phyloP scores from a whole-genome alignment of 257 asterid species.

The Gentiana straminea region DNA sequence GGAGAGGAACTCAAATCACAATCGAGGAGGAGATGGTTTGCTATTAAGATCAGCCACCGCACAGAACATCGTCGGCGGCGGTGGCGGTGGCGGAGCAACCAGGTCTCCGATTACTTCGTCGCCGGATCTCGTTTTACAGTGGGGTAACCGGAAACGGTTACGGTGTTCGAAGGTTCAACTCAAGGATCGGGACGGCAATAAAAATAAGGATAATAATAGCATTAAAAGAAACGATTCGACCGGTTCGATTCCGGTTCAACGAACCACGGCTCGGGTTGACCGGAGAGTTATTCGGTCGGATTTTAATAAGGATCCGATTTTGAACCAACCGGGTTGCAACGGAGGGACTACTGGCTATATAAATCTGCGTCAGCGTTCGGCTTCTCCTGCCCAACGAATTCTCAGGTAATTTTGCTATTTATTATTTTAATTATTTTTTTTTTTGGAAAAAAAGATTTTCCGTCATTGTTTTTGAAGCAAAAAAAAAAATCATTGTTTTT shows the following conservation, averaged over 20 bases:
- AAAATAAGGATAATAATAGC: not conserved
- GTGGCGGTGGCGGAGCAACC: constrained; percentile 29
- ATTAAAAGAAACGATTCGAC: constrained; percentile 12
- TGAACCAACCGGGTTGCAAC: constrained; percentile 12
- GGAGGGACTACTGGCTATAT: constrained; percentile 35
- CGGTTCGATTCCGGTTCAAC: constrained; percentile 33
- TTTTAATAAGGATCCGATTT: constrained; percentile 23
- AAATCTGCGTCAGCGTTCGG: constrained; percentile 73
- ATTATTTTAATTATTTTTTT: too few species aligned
- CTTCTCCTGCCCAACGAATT: constrained; percentile 60
- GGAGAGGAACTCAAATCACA: constrained; percentile 46
- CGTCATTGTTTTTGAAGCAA: too few species aligned
- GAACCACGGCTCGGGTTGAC: constrained; percentile 36
- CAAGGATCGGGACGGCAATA: constrained; percentile 30
- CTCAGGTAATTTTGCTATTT: constrained; percentile 25
- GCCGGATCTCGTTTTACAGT: constrained; percentile 66
- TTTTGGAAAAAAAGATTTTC: too few species aligned
- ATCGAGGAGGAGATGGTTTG: constrained; percentile 30
- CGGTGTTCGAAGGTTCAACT: constrained; percentile 69
- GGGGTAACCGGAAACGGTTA: constrained; percentile 78
- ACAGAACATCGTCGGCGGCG: not conserved
- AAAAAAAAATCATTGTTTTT: too few species aligned
- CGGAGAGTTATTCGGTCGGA: constrained; percentile 62
- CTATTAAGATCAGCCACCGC: constrained; percentile 30
- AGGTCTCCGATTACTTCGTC: constrained; percentile 31